phyloP scores from a whole-genome alignment of 768 basidiomycete genomes.

The Amanita rubescens region DNA sequence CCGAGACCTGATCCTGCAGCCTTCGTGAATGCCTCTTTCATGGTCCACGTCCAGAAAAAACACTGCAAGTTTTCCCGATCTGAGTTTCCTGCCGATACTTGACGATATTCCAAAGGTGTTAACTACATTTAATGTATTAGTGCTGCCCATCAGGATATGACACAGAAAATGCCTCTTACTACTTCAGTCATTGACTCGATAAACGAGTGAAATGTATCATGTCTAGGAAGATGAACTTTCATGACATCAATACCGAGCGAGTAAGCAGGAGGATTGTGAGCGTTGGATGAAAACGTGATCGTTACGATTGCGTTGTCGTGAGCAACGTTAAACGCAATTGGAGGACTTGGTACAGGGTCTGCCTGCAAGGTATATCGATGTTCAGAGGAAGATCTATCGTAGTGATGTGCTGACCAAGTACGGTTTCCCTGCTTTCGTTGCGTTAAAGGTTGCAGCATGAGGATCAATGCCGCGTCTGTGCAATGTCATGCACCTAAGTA shows the following conservation, averaged over 20 bases:
- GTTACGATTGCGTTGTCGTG: conserved; percentile 73
- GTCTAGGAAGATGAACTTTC: conserved; percentile 59
- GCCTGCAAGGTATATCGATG: conserved; percentile 26
- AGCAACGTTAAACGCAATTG: conserved; percentile 72
- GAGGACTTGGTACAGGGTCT: conserved; percentile 36
- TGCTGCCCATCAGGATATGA: neutral
- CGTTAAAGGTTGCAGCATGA: conserved; percentile 41
- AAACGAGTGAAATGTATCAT: conserved; percentile 52
- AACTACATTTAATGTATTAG: conserved; percentile 24
- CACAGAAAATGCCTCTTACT: conserved; percentile 28
- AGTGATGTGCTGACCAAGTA: conserved; percentile 45
- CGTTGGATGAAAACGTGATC: conserved; percentile 50
- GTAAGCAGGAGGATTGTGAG: conserved; percentile 41
- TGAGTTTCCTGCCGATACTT: conserved; percentile 33
- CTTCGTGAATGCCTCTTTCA: conserved; percentile 91
- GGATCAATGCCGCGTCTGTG: conserved; percentile 46
- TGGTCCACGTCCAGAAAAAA: conserved; percentile 83
- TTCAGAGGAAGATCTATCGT: neutral
- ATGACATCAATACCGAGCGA: conserved; percentile 77
- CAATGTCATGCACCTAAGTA: conserved; percentile 61
- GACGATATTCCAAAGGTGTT: conserved; percentile 32
- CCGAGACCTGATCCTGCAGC: conserved; percentile 78
- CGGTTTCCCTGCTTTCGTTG: conserved; percentile 66
- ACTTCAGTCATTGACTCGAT: conserved; percentile 58
- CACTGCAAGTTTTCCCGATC: conserved; percentile 44